Evolutionary conservation across 164 flowering plant species (phyloP).

Genomic region (Magnolia sinica): DNA sequence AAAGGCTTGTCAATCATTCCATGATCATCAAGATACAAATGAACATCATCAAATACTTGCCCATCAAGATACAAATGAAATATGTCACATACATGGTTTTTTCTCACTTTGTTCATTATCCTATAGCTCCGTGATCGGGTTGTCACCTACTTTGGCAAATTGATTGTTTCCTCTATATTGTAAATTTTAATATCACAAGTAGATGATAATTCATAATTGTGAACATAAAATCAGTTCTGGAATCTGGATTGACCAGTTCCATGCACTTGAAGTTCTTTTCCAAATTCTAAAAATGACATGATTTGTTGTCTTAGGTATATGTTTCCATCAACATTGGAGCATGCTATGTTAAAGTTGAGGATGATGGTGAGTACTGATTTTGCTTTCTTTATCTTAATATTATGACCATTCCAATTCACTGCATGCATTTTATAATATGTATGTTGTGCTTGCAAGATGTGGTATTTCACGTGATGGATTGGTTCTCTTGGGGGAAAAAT

Average conservation of each 20-base stretch:
- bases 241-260: not conserved
- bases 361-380: constrained; percentile 62
- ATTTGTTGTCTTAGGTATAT: constrained; percentile 43
- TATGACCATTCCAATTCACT: not conserved
- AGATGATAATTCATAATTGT: not conserved
- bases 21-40: not conserved
- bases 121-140: not conserved
- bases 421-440: not conserved
- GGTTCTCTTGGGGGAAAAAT: constrained; percentile 77
- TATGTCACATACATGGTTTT: no score
- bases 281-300: not conserved
- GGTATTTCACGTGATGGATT: constrained; percentile 86
- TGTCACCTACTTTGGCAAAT: not conserved
- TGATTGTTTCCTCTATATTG: not conserved
- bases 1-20: not conserved
- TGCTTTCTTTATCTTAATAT: constrained; percentile 1
- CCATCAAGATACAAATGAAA: not conserved
- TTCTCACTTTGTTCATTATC: not conserved
- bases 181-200: not conserved
- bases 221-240: not conserved
- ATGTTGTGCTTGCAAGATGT: constrained; percentile 48
- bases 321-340: constrained; percentile 56
- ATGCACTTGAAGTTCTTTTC: not conserved
- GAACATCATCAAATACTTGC: not conserved
- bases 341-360: constrained; percentile 68